Evolutionary conservation across 1,284 basidiomycete genomes (phyloP).

Genomic region (Rhodotorula sp.): DNA sequence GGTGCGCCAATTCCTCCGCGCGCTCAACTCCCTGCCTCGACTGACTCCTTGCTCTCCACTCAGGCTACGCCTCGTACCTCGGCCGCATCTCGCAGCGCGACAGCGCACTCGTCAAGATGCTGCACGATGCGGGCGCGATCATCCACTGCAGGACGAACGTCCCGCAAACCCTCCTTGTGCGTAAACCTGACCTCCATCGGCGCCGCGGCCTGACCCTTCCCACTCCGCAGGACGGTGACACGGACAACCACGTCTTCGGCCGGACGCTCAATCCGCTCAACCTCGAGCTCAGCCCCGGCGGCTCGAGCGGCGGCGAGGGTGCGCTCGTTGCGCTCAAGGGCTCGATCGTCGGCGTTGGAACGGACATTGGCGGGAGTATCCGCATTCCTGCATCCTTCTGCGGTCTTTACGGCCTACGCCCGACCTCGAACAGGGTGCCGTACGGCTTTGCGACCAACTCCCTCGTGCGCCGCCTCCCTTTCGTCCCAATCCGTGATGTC

Average conservation of each 20-base stretch:
- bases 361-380: slow-evolving; percentile 50
- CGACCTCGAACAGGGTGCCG: slow-evolving; percentile 12
- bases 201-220: not conserved
- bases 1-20: not conserved
- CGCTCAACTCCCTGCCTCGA: too few relatives aligned
- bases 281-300: slow-evolving; percentile 58
- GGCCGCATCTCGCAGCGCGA: slow-evolving; percentile 3
- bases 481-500: too few relatives aligned
- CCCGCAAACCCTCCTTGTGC: not conserved
- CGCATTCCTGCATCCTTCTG: slow-evolving; percentile 17
- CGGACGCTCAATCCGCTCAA: slow-evolving; percentile 53
- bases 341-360: slow-evolving; percentile 62
- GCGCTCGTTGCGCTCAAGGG: slow-evolving; percentile 62
- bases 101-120: not conserved
- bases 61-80: slow-evolving; percentile 6
- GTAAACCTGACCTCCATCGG: too few relatives aligned
- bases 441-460: slow-evolving; percentile 15
- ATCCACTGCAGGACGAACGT: slow-evolving; percentile 6
- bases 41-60: not conserved
- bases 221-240: slow-evolving; percentile 14
- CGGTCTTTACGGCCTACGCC: slow-evolving; percentile 17
- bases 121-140: slow-evolving; percentile 1
- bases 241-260: slow-evolving; percentile 47
- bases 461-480: slow-evolving; percentile 19
- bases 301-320: slow-evolving; percentile 60